Evolutionary conservation across 305 asterid genomes (phyloP).

Genomic region (Nicotiana rustica): DNA sequence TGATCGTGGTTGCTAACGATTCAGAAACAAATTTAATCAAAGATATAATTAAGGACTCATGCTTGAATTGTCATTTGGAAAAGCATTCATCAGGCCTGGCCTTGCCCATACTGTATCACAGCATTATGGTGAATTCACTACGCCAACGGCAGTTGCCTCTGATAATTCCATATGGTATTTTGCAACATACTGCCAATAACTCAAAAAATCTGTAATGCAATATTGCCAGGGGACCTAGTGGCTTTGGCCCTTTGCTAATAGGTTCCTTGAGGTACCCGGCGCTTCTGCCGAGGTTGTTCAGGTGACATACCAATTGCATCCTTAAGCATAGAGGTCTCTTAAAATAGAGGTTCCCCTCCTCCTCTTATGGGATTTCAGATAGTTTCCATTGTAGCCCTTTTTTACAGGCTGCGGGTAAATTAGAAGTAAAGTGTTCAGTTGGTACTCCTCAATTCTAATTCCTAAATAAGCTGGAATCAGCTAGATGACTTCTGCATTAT

Average conservation of each 20-base stretch:
- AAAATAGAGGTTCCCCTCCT: not conserved
- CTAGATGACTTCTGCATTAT: conserved; percentile 8
- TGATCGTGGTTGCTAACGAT: not conserved
- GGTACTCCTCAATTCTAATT: not conserved
- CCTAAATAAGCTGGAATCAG: not conserved
- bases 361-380: not conserved
- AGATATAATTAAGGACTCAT: not conserved
- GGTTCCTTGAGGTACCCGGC: not conserved
- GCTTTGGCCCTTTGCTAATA: not conserved
- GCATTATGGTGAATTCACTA: not conserved
- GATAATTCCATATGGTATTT: not conserved
- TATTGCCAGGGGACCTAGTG: not conserved
- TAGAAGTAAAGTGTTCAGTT: not conserved
- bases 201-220: not conserved
- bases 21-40: conserved; percentile 4
- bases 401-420: not conserved
- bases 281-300: not conserved
- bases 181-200: not conserved
- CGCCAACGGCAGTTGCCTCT: not conserved
- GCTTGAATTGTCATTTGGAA: not conserved
- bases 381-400: not conserved
- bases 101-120: not conserved
- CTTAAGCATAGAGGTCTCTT: not conserved
- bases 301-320: not conserved
- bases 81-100: not conserved